Evolutionary conservation across 306 rosid genomes (phyloP).

Genomic region (Dryas octopetala): DNA sequence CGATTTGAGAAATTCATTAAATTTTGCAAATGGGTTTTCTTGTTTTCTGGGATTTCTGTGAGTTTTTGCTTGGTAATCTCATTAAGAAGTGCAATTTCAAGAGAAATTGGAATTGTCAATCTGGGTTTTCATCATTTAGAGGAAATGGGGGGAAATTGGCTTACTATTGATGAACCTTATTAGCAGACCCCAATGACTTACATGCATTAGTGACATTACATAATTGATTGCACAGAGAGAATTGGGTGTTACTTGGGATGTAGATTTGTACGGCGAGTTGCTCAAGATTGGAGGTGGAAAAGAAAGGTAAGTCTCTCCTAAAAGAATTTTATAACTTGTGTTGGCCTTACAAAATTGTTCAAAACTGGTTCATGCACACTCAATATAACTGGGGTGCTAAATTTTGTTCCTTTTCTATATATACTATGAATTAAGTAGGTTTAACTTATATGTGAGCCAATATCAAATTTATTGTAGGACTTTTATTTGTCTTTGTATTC

Average conservation of each 20-base stretch:
- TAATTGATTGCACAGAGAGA: constrained; percentile 55
- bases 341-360: neutral
- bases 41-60: neutral
- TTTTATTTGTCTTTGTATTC: neutral
- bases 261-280: constrained; percentile 88
- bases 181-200: neutral
- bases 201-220: constrained; percentile 10
- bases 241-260: constrained; percentile 91
- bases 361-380: too few species aligned
- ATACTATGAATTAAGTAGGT: neutral
- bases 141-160: neutral
- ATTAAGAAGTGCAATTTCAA: neutral
- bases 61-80: neutral
- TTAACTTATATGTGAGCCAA: neutral
- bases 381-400: neutral
- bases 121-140: constrained; percentile 8
- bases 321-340: neutral
- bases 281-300: constrained; percentile 99
- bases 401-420: neutral
- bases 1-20: constrained; percentile 2
- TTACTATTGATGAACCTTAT: neutral
- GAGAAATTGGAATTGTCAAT: neutral
- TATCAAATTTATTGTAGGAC: constrained; percentile 4
- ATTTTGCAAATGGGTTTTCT: neutral
- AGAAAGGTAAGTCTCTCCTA: constrained; percentile 58